phyloP scores from a whole-genome alignment of 2,329 filamentous ascomycete genomes.

The Mariannaea sp. region DNA sequence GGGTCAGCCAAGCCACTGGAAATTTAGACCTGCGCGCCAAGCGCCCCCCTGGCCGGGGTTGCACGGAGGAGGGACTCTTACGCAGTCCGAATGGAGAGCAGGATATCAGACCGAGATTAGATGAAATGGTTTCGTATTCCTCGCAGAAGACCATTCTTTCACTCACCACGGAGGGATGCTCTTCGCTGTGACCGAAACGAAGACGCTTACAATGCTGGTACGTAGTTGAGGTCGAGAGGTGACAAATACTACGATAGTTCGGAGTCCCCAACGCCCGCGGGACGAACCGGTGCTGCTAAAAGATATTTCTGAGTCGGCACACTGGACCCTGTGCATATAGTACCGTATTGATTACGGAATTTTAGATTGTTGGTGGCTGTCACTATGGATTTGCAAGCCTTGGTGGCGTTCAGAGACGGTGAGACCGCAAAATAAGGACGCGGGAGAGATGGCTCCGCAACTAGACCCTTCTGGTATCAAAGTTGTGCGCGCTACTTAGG shows the following conservation, averaged over 20 bases:
- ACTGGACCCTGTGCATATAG: neutral
- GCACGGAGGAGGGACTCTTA: constrained; percentile 20
- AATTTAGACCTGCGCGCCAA: constrained; percentile 39
- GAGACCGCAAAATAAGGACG: constrained; percentile 23
- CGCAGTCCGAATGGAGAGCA: constrained; percentile 27
- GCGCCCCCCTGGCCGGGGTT: constrained; percentile 36
- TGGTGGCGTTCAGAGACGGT: constrained; percentile 16
- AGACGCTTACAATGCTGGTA: no score
- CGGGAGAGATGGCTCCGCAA: constrained; percentile 20
- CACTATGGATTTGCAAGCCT: neutral
- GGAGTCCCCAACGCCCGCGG: no score
- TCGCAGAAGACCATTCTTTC: no score
- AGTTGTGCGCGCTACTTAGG: no score
- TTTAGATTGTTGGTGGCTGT: no score
- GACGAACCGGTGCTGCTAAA: no score
- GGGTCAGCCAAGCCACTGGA: constrained; percentile 29
- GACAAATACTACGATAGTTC: no score
- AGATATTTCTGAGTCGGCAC: no score
- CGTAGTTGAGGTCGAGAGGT: no score
- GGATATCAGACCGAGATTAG: constrained; percentile 23
- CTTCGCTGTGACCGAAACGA: no score
- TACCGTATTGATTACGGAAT: no score
- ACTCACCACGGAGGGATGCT: no score
- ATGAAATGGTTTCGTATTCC: constrained; percentile 12
- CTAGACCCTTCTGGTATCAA: constrained; percentile 10